Evolutionary conservation across 768 basidiomycete genomes (phyloP).

Genomic region (Suillus occidentalis): DNA sequence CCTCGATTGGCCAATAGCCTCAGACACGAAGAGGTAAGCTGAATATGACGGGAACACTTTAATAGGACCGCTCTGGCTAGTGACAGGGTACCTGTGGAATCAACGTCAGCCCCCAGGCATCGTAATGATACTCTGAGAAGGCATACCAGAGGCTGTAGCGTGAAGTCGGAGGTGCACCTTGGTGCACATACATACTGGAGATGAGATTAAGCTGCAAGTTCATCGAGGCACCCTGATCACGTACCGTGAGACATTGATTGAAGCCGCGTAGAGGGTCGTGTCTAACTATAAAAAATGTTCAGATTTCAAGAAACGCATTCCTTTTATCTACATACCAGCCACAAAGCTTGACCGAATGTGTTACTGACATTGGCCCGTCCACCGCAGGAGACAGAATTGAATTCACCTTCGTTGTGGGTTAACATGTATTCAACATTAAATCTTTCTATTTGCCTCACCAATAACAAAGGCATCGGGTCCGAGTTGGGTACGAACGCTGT

Average conservation of each 20-base stretch:
- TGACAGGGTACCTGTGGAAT: constrained; percentile 44
- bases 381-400: constrained; percentile 55
- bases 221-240: constrained; percentile 1
- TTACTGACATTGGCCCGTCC: constrained; percentile 51
- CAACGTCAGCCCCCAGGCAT: background rate
- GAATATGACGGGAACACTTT: constrained; percentile 56
- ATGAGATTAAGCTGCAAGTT: background rate
- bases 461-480: constrained; percentile 50
- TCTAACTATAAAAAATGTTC: constrained; percentile 16
- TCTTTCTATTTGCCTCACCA: constrained; percentile 27
- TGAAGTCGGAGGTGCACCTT: constrained; percentile 45
- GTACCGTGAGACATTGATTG: constrained; percentile 49
- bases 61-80: constrained; percentile 47
- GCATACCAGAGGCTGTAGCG: constrained; percentile 50
- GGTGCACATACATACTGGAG: constrained; percentile 49
- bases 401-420: constrained; percentile 40
- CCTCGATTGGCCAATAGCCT: constrained; percentile 46
- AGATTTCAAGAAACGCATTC: background rate
- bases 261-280: constrained; percentile 23
- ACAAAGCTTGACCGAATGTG: constrained; percentile 55
- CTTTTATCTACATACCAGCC: constrained; percentile 47
- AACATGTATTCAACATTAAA: background rate
- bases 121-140: background rate
- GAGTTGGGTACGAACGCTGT: constrained; percentile 44
- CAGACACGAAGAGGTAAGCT: constrained; percentile 51